phyloP scores from a whole-genome alignment of 2,329 filamentous ascomycete species.

The Penicillium glabrum region DNA sequence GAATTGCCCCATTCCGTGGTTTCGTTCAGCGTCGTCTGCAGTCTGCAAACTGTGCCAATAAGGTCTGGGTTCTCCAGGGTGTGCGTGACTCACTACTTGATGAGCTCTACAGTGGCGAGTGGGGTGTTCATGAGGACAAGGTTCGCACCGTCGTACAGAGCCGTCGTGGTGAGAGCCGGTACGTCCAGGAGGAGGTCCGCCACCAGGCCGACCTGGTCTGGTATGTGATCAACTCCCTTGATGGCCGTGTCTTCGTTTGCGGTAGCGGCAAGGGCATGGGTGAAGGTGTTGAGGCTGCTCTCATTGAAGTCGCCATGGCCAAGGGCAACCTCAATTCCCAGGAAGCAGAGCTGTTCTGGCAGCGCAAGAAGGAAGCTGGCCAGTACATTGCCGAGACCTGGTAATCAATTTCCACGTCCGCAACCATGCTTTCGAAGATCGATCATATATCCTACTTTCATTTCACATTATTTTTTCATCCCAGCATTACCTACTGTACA shows the following conservation, averaged over 20 bases:
- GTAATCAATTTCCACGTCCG: conserved; percentile 14
- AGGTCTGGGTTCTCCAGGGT: conserved; percentile 95
- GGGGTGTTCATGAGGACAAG: conserved; percentile 87
- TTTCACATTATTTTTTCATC: not conserved
- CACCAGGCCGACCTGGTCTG: conserved; percentile 95
- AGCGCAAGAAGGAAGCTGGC: conserved; percentile 83
- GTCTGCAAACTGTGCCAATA: conserved; percentile 94
- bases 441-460: not conserved
- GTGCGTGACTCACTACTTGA: conserved; percentile 92
- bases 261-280: conserved; percentile 96
- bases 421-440: not conserved
- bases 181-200: conserved; percentile 93
- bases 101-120: conserved; percentile 94
- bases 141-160: conserved; percentile 80
- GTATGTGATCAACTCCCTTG: conserved; percentile 95
- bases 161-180: conserved; percentile 74
- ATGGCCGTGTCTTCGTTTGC: conserved; percentile 94
- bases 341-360: conserved; percentile 86
- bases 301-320: conserved; percentile 86
- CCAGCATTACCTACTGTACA: not conserved
- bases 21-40: conserved; percentile 93
- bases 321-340: conserved; percentile 84
- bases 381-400: conserved; percentile 78
- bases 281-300: conserved; percentile 84
- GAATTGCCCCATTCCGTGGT: conserved; percentile 94